These are phyloP conservation scores for Cyclotella distinguenda DNA, from an alignment of 108 stramenopile species.

Conservation along the genomic window DNA sequence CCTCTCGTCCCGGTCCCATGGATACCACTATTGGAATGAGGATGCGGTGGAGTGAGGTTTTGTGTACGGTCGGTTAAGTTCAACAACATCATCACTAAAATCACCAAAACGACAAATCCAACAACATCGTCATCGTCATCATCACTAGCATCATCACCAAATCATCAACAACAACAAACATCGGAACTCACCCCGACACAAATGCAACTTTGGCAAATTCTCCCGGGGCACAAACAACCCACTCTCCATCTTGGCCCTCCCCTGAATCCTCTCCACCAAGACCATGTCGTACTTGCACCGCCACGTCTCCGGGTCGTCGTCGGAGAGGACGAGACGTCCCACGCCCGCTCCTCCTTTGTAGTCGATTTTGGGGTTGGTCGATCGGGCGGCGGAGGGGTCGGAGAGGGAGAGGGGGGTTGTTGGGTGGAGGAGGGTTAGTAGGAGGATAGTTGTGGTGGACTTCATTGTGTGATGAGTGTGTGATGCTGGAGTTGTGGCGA, in stretches of 20 bases:
- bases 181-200: constrained; percentile 59
- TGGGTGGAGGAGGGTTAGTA: too few relatives aligned
- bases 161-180: constrained; percentile 1
- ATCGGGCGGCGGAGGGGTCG: constrained; percentile 45
- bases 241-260: constrained; percentile 57
- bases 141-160: not conserved
- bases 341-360: constrained; percentile 76
- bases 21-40: constrained; percentile 59
- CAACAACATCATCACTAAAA: too few relatives aligned
- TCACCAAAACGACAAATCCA: not conserved
- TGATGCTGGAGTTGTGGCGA: constrained; percentile 12
- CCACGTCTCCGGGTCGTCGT: constrained; percentile 39
- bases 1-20: constrained; percentile 81
- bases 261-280: constrained; percentile 84
- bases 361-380: constrained; percentile 41
- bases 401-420: constrained; percentile 18
- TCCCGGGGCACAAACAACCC: constrained; percentile 79
- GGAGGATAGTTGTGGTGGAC: too few relatives aligned
- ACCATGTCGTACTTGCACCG: constrained; percentile 86
- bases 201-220: constrained; percentile 80
- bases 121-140: not conserved
- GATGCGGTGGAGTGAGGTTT: not conserved
- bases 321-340: constrained; percentile 64
- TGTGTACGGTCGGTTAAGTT: not conserved
- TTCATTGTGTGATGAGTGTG: not conserved